Conservation (phyloP, 2,329 filamentous ascomycete species). For the Fusarium subglutinans region DNA sequence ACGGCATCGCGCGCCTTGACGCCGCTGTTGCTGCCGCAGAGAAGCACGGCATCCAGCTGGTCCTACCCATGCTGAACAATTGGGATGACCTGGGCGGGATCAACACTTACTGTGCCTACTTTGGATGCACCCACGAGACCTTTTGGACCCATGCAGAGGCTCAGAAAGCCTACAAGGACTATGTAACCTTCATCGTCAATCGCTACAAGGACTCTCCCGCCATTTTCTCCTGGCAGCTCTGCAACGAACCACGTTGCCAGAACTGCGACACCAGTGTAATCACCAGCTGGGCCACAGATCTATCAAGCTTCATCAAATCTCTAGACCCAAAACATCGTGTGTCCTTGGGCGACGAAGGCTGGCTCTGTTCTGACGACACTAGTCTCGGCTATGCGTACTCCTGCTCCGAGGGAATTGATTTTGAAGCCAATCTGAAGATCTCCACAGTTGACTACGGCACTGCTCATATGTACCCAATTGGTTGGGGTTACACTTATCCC, state of each 20-base stretch:
- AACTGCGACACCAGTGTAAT: neutral
- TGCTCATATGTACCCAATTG: neutral
- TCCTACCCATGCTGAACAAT: neutral
- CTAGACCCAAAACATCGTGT: neutral
- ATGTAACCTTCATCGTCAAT: neutral
- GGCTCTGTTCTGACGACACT: neutral
- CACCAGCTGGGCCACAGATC: neutral
- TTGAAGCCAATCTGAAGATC: neutral
- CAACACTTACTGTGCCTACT: neutral
- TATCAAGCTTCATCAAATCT: neutral
- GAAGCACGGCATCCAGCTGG: neutral
- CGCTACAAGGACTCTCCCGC: neutral
- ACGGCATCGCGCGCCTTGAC: neutral
- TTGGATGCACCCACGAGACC: neutral
- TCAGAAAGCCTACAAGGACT: neutral
- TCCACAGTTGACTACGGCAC: neutral
- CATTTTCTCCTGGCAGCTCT: conserved; percentile 5
- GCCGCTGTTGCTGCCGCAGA: neutral
- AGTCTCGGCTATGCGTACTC: neutral
- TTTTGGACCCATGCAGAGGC: neutral
- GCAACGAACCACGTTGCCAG: neutral
- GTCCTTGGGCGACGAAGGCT: neutral
- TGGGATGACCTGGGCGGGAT: neutral
- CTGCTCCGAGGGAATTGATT: neutral
- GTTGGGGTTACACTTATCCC: neutral